A percentile compares a stretch with the other conserved stretches of the same genome.
phyloP scores from a whole-genome alignment of 2,329 filamentous ascomycete species.

The Myriosclerotinia duriaeana region DNA sequence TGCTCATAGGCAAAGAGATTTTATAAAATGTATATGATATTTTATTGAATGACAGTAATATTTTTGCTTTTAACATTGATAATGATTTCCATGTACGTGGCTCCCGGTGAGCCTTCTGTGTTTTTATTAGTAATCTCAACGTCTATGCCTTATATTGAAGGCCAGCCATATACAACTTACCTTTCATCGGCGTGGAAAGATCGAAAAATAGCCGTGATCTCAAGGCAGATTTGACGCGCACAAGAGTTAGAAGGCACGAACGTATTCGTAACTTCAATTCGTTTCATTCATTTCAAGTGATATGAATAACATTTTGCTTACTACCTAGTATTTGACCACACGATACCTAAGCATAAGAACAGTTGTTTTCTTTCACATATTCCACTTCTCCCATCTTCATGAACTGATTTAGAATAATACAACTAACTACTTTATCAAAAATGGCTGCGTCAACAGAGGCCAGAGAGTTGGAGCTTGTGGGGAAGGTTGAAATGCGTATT shows the following conservation, averaged over 20 bases:
- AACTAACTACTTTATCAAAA: background rate
- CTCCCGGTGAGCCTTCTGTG: background rate
- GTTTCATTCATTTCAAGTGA: background rate
- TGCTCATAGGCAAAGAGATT: too few relatives aligned
- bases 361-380: background rate
- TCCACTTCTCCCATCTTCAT: background rate
- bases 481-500: conserved; percentile 73
- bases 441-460: conserved; percentile 34
- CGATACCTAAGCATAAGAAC: background rate
- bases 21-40: too few relatives aligned
- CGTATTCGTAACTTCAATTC: conserved; percentile 15
- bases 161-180: background rate
- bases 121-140: too few relatives aligned
- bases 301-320: background rate
- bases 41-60: too few relatives aligned
- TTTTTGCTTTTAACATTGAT: too few relatives aligned
- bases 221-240: conserved; percentile 20
- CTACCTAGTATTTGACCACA: background rate
- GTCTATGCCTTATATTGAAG: background rate
- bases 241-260: conserved; percentile 16
- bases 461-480: conserved; percentile 73
- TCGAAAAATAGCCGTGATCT: background rate
- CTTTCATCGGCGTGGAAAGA: background rate
- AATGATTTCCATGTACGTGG: too few relatives aligned
- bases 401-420: background rate